Base-by-base conservation (phyloP, 1,284 basidiomycete species). In the Hymenochaete sp. region DNA sequence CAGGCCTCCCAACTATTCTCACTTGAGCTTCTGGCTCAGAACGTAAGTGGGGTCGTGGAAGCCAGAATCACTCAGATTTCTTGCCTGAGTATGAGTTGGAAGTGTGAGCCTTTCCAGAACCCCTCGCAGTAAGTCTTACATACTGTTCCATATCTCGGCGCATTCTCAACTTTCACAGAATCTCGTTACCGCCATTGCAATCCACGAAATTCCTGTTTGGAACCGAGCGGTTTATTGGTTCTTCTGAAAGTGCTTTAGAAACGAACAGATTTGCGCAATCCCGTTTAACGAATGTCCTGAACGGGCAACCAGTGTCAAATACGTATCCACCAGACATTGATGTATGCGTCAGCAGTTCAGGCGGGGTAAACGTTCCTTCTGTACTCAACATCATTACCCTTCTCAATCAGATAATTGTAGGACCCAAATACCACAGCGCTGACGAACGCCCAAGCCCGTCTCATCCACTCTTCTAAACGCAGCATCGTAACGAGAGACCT, bases 61-160 rank as follows among this genome's bases (percentile, higher is more conserved):
- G 54, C 82, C n/a, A 55, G 61, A 21, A 51, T 89, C 5, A 66
- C 65, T 2, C 78, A 84, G 53, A 54, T 86, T 4, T 72, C 68
- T 10, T 70, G 73, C 11, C 52, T 85, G 39, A 85, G 86, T 55
- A 73, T 81, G 1, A 63, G 65, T 8, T 88, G 85, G 85, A 58
- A 60, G 29, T 79, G 74, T 53, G 57, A 55, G 3, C 14, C 40
- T 27, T 26, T 47, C 16, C 16, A 11, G 14, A n/a, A 37, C 16
- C 24, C 22, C n/a, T 26, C 40, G 13, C 42, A 33, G 45, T 47
- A 27, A 47, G 26, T 13, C n/a, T 19, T 39, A 29, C 14, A 28
- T 19, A 14, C 14, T 6, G 36, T 11, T 2, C n/a, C 21, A 13
- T 21, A 9, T 5, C 42, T 26, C n/a, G n/a, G 19, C 13, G 25